Evolutionary conservation across 257 asterid genomes (phyloP), one percentile per base, ranked within the genome.

Genomic region (Nicotiana otophora): DNA sequence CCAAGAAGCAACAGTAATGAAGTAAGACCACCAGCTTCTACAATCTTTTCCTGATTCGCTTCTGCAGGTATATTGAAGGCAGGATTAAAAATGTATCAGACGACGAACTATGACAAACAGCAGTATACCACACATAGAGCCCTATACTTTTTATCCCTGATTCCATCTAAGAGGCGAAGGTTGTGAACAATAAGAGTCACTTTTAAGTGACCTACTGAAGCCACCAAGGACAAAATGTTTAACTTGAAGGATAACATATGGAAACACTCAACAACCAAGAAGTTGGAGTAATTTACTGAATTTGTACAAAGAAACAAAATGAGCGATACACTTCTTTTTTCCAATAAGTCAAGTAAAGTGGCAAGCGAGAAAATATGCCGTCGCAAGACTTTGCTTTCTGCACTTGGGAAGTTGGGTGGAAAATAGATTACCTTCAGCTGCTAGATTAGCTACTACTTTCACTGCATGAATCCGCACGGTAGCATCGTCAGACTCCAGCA

Each of bases 361-460:
- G 46, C 80, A 75, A 75, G 80, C 16, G 17, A 75, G 30, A 51
- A 51, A 26, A 23, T 15, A 75, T 26, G 63, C 5, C 36, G 15
- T 51, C 39, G 36, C 80, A 34, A 74, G 42, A 74, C 60, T 15
- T 48, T 28, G 15, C 79, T 11, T 42, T 72, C 39, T 46, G 79
- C 55, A 46, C 36, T 72, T 23, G 61, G 61, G 39, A 46, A 72
- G 61, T 46, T 46, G 79, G 79, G 79, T 72, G 36, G 80, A 51
- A 34, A 51, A 86, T 23, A 62, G 34, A 86, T 82, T 84, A 96
- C 99, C 99, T 92, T 96, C 98, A 74, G 99, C 99, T 75, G 99
- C 99, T 77, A 96, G 91, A 91, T 96, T 96, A 83, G 99, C 99
- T 83, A 96, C 98, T 70, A 96, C 98, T 91, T 96, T 96, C 82